Evolutionary conservation across 129 eudicot species (phyloP).

Genomic region (Silybum marianum): DNA sequence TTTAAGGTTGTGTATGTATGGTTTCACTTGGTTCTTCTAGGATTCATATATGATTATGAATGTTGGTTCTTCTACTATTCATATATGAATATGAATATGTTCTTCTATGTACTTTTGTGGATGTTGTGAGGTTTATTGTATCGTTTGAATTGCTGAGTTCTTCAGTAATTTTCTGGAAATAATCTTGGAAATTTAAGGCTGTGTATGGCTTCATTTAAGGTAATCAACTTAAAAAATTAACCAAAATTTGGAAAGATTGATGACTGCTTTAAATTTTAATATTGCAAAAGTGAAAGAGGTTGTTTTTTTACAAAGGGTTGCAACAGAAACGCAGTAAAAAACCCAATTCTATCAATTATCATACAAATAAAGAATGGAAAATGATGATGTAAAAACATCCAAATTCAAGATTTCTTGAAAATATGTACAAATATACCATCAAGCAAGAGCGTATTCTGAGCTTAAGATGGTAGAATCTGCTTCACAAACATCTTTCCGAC

Average conservation of each 20-base stretch:
- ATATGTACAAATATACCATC: conserved; percentile 17
- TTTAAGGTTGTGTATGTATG: background rate
- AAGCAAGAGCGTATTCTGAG: conserved; percentile 22
- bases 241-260: too few relatives aligned
- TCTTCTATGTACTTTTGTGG: conserved; percentile 22
- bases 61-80: too few relatives aligned
- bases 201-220: background rate
- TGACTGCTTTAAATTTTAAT: too few relatives aligned
- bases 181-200: conserved; percentile 23
- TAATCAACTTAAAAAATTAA: background rate
- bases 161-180: conserved; percentile 26
- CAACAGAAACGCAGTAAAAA: background rate
- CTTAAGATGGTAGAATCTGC: background rate
- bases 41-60: too few relatives aligned
- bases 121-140: conserved; percentile 22
- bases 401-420: conserved; percentile 1
- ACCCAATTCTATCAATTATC: background rate
- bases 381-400: background rate
- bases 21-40: background rate
- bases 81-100: too few relatives aligned
- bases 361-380: background rate
- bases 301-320: background rate
- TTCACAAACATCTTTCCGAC: conserved; percentile 66
- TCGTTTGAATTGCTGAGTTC: conserved; percentile 20
- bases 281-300: background rate